Base-by-base conservation (phyloP, 768 basidiomycete species). In the Paxillus rubicundulus region DNA sequence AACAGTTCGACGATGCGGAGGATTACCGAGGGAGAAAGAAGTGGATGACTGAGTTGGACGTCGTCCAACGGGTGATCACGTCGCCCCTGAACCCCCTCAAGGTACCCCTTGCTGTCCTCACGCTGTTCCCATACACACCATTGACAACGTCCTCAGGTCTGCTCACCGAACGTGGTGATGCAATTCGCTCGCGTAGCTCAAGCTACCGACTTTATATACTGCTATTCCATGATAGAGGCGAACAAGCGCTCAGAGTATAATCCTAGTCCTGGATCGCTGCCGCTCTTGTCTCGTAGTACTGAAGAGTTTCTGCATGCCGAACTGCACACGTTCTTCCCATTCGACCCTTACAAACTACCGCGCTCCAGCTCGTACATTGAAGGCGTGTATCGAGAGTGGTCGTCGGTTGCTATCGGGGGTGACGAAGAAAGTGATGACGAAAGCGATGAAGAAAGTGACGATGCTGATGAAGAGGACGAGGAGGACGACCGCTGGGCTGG, bases 151-250 rank as follows among this genome's bases (percentile, higher is more conserved):
- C 32, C 32, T n/a, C 33, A 95, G 92, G 77, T 92, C 34, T 99
- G 96, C 73, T 92, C 93, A 2, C 71, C 85, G 10, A 92, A 88
- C 60, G 94, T 99, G 30, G 93, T 94, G 39, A 78, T 77, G 70
- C 94, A 96, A 67, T 99, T 99, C 66, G 92, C 97, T n/a, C 82
- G 86, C 46, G 81, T 98, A 47, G 89, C 97, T 4, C 92, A 89
- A 58, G 84, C 86, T 17, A 93, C 92, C 6, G 86, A 85, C 55
- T 98, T 99, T 68, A 76, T 92, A 42, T 99, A 98, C 70, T 95
- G 94, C 69, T 95, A 91, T 70, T 87, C 90, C 17, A 89, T 97
- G 64, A 80, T 99, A 52, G 89, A 94, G 56, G 77, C 83, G n/a
- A 97, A 97, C 73, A 82, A 81, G 53, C 86, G 92, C 34, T 75